Percentiles rank a stretch among this genome's conserved stretches.
phyloP scores from a whole-genome alignment of 2,329 filamentous ascomycete genomes.

The Ophiostoma quercus region DNA sequence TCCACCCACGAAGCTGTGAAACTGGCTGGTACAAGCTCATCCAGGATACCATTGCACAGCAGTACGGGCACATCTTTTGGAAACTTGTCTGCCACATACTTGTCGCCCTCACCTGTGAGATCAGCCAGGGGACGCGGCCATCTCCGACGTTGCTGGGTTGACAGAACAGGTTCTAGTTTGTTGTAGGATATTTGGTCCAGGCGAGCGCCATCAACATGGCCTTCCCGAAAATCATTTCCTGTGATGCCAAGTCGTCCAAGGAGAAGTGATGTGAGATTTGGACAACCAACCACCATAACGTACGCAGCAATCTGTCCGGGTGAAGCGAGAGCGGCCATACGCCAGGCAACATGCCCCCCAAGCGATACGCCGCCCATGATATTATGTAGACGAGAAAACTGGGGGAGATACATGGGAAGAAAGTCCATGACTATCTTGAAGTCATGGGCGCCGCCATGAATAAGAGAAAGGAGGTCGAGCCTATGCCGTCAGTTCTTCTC shows the following conservation, averaged over 20 bases:
- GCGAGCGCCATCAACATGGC: not conserved
- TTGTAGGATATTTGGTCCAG: not conserved
- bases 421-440: slow-evolving; percentile 6
- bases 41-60: not conserved
- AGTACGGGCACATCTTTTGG: not conserved
- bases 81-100: not conserved
- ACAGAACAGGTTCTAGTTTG: not conserved
- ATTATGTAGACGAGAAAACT: not conserved
- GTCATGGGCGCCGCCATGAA: not conserved
- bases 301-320: not conserved
- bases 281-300: not conserved
- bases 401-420: not conserved
- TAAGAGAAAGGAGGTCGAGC: not conserved
- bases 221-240: not conserved
- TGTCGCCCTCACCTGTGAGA: not conserved
- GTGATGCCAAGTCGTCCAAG: not conserved
- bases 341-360: not conserved
- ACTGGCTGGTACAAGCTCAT: not conserved
- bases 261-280: not conserved
- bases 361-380: not conserved
- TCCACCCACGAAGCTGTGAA: not conserved
- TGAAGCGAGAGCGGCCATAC: not conserved
- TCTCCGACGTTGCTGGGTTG: not conserved
- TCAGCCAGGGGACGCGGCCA: too few species aligned
- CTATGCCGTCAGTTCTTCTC: not conserved